Conservation (phyloP, 2,329 filamentous ascomycete genomes). For the Monosporascus ibericus region DNA sequence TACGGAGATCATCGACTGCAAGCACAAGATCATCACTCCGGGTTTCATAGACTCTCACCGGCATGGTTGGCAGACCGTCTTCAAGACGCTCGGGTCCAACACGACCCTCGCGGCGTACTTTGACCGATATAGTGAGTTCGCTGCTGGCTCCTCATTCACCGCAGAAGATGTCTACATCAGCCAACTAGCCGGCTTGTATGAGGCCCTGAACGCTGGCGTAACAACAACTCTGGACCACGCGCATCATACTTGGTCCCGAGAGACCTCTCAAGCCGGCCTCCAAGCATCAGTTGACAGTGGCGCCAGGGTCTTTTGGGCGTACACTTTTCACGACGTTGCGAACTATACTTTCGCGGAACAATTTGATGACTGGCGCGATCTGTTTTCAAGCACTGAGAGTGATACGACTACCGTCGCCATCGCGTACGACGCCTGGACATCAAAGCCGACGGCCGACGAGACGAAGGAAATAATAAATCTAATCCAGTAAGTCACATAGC, state of each 20-base stretch:
- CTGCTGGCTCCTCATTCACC: constrained; percentile 25
- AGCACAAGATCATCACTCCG: constrained; percentile 44
- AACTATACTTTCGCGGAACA: constrained; percentile 31
- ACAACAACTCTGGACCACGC: constrained; percentile 49
- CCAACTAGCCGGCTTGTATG: constrained; percentile 40
- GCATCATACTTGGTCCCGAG: constrained; percentile 39
- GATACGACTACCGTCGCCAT: constrained; percentile 32
- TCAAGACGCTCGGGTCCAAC: constrained; percentile 47
- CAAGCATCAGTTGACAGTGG: constrained; percentile 42
- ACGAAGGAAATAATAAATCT: constrained; percentile 27
- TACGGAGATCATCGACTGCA: constrained; percentile 40
- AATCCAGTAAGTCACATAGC: constrained; percentile 19
- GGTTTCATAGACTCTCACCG: constrained; percentile 54
- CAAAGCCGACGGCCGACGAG: constrained; percentile 17
- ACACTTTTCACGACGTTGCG: constrained; percentile 31
- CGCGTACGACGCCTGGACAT: constrained; percentile 34
- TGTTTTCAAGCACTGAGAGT: constrained; percentile 23
- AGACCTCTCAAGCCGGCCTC: constrained; percentile 36
- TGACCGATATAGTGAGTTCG: constrained; percentile 30
- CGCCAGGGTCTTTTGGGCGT: constrained; percentile 41
- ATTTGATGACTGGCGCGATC: constrained; percentile 31
- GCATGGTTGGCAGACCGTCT: constrained; percentile 50
- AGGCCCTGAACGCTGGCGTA: constrained; percentile 46
- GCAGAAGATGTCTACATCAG: constrained; percentile 40
- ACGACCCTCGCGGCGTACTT: constrained; percentile 44